phyloP scores from a whole-genome alignment of 768 basidiomycete species.

The Xanthoconium purpureum region DNA sequence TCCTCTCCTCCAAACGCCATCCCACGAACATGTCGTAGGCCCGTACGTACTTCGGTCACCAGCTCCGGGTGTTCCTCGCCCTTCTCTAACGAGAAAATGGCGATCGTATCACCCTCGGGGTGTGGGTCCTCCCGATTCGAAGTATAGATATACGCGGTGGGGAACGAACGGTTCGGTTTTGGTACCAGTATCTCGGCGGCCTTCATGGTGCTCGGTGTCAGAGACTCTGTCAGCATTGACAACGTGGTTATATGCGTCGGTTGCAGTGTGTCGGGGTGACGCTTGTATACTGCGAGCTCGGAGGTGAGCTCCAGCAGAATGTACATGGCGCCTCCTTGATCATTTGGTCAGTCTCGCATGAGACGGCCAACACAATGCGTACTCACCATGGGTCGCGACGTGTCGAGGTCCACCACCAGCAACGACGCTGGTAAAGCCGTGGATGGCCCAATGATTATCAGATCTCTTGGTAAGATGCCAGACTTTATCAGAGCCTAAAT shows the following conservation, averaged over 20 bases:
- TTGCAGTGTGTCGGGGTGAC: constrained; percentile 41
- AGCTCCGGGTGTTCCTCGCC: constrained; percentile 44
- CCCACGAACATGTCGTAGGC: constrained; percentile 66
- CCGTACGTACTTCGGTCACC: constrained; percentile 62
- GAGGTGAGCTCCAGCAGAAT: constrained; percentile 66
- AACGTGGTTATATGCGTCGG: constrained; percentile 40
- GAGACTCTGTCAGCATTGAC: constrained; percentile 47
- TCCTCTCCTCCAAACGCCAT: constrained; percentile 65
- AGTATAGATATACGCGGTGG: constrained; percentile 60
- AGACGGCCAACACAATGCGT: neutral
- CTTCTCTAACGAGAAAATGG: constrained; percentile 58
- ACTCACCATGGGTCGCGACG: constrained; percentile 57
- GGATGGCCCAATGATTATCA: constrained; percentile 47
- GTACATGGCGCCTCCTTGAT: constrained; percentile 58
- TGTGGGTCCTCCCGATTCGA: constrained; percentile 76
- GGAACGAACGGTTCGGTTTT: constrained; percentile 46
- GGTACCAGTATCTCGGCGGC: constrained; percentile 72
- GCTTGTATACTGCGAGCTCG: constrained; percentile 51
- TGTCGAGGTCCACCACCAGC: constrained; percentile 72
- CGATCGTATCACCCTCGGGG: constrained; percentile 66
- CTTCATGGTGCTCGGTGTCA: constrained; percentile 49
- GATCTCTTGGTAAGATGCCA: constrained; percentile 48
- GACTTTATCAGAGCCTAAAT: constrained; percentile 72
- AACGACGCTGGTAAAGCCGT: constrained; percentile 46
- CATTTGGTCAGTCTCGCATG: neutral